Percentiles rank a stretch among this genome's conserved stretches.
phyloP scores from a whole-genome alignment of 257 asterid genomes.

The Thymus quinquecostatus region DNA sequence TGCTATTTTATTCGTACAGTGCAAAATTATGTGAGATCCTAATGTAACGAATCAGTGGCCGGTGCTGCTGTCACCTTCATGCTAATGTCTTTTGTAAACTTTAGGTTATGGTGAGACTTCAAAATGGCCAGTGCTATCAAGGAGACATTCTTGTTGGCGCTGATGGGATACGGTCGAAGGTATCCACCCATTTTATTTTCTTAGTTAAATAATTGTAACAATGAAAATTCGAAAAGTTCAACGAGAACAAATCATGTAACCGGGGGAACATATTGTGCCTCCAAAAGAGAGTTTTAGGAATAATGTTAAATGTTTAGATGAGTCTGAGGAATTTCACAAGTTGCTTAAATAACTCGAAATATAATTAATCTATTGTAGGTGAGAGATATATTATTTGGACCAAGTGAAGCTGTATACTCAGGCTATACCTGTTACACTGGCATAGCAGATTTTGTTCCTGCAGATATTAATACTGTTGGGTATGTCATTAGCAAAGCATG shows the following conservation, averaged over 20 bases:
- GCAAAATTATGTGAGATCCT: background rate
- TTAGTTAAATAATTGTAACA: too few relatives aligned
- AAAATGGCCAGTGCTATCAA: slow-evolving; percentile 62
- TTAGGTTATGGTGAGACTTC: slow-evolving; percentile 78
- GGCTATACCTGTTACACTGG: slow-evolving; percentile 98
- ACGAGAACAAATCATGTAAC: too few relatives aligned
- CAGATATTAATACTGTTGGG: slow-evolving; percentile 95
- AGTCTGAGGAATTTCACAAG: too few relatives aligned
- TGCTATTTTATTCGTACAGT: too few relatives aligned
- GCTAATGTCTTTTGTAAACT: background rate
- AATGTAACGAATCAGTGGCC: too few relatives aligned
- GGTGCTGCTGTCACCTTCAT: background rate
- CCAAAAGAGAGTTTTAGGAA: too few relatives aligned
- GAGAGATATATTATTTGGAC: slow-evolving; percentile 75
- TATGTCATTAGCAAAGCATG: slow-evolving; percentile 28
- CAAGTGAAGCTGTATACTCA: slow-evolving; percentile 65
- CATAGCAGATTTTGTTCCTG: slow-evolving; percentile 89
- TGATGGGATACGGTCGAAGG: slow-evolving; percentile 97
- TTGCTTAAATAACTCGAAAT: too few relatives aligned
- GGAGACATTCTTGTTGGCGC: slow-evolving; percentile 97
- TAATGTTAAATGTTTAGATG: too few relatives aligned
- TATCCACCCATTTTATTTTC: slow-evolving; percentile 20
- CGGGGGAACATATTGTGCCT: too few relatives aligned
- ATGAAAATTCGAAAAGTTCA: too few relatives aligned
- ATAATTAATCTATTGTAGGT: slow-evolving; percentile 46